Conservation (phyloP, 1,284 basidiomycete species). For the Vanrija humicola region DNA sequence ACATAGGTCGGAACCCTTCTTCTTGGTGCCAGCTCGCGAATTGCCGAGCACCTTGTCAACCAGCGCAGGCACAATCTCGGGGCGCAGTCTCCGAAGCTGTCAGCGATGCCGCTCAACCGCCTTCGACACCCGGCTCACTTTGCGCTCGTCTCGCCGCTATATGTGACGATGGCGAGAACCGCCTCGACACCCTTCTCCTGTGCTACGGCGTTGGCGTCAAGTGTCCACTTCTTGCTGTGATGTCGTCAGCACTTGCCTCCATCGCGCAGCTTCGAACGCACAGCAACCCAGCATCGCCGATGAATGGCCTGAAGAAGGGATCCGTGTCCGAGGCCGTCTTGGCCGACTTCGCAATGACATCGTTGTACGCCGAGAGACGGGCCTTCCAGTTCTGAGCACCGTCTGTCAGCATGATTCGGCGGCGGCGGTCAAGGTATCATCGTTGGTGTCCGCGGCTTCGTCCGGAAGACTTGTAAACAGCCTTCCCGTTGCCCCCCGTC, state of each 20-base stretch:
- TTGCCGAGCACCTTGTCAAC: conserved; percentile 97
- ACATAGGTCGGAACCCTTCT: conserved; percentile 78
- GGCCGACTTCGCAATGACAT: conserved; percentile 78
- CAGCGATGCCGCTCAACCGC: background rate
- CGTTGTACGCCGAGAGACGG: conserved; percentile 85
- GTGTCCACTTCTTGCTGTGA: conserved; percentile 74
- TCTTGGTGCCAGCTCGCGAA: conserved; percentile 84
- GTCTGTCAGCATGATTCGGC: background rate
- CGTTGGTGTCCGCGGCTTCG: background rate
- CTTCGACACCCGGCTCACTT: conserved; percentile 43
- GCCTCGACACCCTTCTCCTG: conserved; percentile 96
- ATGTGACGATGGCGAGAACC: conserved; percentile 77
- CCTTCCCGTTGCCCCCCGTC: background rate
- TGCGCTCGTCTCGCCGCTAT: conserved; percentile 80
- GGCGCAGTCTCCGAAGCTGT: conserved; percentile 51
- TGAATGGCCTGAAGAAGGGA: conserved; percentile 86
- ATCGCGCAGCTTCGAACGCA: conserved; percentile 1
- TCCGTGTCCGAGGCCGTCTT: conserved; percentile 87
- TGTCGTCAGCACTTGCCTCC: background rate
- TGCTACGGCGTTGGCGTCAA: conserved; percentile 92
- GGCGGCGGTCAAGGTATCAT: too few species aligned
- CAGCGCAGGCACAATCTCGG: conserved; percentile 76
- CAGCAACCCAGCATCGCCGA: conserved; percentile 53
- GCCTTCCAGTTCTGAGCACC: conserved; percentile 84
- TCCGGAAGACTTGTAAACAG: background rate